Base-by-base conservation (phyloP, 2,329 filamentous ascomycete genomes). In the Pseudohalonectria lignicola region DNA sequence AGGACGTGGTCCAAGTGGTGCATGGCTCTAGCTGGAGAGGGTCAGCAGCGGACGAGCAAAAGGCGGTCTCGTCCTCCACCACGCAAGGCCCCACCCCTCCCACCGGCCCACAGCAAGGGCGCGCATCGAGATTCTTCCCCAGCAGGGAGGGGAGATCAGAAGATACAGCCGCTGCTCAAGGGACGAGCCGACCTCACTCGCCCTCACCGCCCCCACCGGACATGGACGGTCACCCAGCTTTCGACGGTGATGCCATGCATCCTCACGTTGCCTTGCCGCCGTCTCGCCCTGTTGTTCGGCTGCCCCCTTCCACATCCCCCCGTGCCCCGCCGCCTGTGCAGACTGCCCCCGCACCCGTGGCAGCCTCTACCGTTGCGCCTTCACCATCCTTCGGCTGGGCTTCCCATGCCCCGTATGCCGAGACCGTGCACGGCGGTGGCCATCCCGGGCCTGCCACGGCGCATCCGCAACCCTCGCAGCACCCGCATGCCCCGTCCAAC, bases 261-360 rank as follows among this genome's bases (percentile, higher is more conserved):
- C 83, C 84, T 4, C 71, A 79, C 40, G 82, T 88, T 7, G 77
- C 74, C 26, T 61, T 88, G 8, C 84, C 84, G 0, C 74, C 66
- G 28, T 76, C 78, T 7, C 71, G 80, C 39, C 85, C 86, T 23
- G 73, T 86, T 19, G 88, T 96, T 11, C 86, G 81, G 53, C 70
- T 96, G 4, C 88, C 86, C 3, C 40, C 54, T 25, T 17, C 36
- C 8, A 26, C 23, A 7, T 26, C 23, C 7, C 8, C 23, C 12
- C 23, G 12, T n/a, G n/a, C n/a, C n/a, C n/a, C n/a, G n/a, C n/a
- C n/a, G n/a, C n/a, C n/a, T n/a, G n/a, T n/a, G n/a, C n/a, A n/a
- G n/a, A n/a, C n/a, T n/a, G n/a, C n/a, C 16, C 30, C 30, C 13
- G 15, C 5, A 50, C 53, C 23, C 23, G 44, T 15, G 48, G 48